These are phyloP conservation scores for Cyberlindnera bimundalis DNA, from an alignment of 805 yeast species.

Conservation along the genomic window DNA sequence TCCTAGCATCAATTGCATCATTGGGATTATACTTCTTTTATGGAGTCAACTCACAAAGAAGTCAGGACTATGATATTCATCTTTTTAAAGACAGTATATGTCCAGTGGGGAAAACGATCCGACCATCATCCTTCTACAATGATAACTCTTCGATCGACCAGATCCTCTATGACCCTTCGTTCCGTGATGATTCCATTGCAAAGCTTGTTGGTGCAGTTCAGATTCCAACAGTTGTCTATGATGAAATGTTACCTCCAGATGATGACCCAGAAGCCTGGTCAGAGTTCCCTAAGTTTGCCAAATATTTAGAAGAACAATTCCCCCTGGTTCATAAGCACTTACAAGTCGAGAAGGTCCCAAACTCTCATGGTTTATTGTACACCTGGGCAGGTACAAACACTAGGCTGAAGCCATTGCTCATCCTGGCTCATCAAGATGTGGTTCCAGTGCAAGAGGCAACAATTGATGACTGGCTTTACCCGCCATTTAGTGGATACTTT, in stretches of 20 bases:
- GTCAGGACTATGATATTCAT: too few species aligned
- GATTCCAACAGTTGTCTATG: constrained; percentile 40
- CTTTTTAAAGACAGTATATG: too few species aligned
- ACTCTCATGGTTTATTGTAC: constrained; percentile 58
- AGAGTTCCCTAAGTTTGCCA: constrained; percentile 39
- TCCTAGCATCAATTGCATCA: too few species aligned
- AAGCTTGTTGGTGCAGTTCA: constrained; percentile 48
- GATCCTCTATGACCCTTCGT: constrained; percentile 34
- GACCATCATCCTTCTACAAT: constrained; percentile 12
- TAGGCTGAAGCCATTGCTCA: constrained; percentile 55
- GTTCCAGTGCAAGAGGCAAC: constrained; percentile 70
- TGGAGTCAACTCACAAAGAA: too few species aligned
- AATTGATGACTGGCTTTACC: constrained; percentile 54
- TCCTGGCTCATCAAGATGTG: constrained; percentile 77
- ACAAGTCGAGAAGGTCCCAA: constrained; percentile 50
- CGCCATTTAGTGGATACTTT: constrained; percentile 60
- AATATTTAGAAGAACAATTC: constrained; percentile 49
- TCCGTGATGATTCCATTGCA: constrained; percentile 34
- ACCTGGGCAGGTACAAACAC: constrained; percentile 57
- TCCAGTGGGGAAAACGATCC: constrained; percentile 15
- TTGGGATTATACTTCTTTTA: too few species aligned
- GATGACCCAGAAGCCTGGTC: constrained; percentile 34
- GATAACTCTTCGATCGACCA: constrained; percentile 29
- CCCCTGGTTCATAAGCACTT: constrained; percentile 48
- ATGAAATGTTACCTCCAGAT: constrained; percentile 12